Conservation (phyloP, 306 rosid genomes). For the Mimosa bimucronata region DNA sequence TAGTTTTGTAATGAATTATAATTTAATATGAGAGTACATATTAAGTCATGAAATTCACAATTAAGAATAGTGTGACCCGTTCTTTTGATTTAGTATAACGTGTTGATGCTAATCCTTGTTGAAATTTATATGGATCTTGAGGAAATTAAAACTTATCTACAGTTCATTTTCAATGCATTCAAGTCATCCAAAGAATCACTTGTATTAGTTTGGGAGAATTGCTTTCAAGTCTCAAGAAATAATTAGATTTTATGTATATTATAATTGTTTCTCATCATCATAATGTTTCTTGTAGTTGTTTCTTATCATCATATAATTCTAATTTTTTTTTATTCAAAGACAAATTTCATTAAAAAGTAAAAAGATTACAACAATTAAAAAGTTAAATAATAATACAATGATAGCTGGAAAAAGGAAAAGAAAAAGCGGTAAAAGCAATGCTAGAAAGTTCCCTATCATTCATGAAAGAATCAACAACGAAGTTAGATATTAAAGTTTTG, state of each 20-base stretch:
- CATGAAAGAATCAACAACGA: too few species aligned
- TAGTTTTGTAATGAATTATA: not conserved
- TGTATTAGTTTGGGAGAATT: not conserved
- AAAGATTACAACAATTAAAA: too few species aligned
- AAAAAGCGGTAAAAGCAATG: too few species aligned
- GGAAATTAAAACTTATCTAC: not conserved
- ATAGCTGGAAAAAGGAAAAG: too few species aligned
- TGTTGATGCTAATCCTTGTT: not conserved
- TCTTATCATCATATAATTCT: too few species aligned
- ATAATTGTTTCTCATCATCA: not conserved
- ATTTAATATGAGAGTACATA: not conserved
- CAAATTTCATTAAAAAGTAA: too few species aligned
- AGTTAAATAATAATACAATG: too few species aligned
- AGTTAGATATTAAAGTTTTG: too few species aligned
- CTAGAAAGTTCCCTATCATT: too few species aligned
- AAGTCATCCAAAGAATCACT: not conserved
- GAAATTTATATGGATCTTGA: not conserved
- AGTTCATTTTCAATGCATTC: not conserved
- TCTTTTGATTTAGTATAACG: not conserved
- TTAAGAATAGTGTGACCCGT: not conserved
- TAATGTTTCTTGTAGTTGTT: too few species aligned
- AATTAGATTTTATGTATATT: not conserved
- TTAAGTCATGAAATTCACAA: not conserved
- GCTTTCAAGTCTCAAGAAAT: too few species aligned
- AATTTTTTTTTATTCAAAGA: too few species aligned